Evolutionary conservation across 805 yeast genomes (phyloP).

Genomic region (Yarrowia bubula): DNA sequence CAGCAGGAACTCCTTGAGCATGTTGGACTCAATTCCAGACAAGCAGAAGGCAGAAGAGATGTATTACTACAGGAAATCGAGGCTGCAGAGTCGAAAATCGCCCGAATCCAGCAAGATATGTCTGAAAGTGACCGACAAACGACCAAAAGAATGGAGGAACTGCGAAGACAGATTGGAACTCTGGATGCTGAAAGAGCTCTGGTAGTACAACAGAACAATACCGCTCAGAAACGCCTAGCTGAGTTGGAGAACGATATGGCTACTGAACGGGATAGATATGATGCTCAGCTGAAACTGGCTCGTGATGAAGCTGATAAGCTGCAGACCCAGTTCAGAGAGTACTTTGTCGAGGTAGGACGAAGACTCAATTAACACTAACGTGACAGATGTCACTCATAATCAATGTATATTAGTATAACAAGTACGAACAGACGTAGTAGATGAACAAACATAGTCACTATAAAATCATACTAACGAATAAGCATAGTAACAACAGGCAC

Average conservation of each 20-base stretch:
- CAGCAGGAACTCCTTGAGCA: conserved; percentile 7
- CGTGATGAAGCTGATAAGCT: conserved; percentile 5
- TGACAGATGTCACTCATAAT: not conserved
- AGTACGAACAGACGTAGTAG: no score
- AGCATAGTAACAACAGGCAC: no score
- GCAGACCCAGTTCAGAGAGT: conserved; percentile 19
- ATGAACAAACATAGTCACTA: no score
- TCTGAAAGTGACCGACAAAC: conserved; percentile 9
- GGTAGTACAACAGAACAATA: not conserved
- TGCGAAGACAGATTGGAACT: conserved; percentile 10
- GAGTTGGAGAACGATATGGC: not conserved
- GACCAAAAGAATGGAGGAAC: not conserved
- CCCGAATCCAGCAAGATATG: conserved; percentile 13
- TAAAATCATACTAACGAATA: no score
- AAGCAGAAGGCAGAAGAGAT: not conserved
- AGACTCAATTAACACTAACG: conserved; percentile 1
- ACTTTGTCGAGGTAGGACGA: conserved; percentile 4
- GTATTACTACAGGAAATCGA: conserved; percentile 6
- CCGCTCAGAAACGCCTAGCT: not conserved
- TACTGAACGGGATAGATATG: not conserved
- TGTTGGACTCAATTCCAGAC: not conserved
- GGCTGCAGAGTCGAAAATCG: conserved; percentile 9
- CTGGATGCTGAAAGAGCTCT: conserved; percentile 16
- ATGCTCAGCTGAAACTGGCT: not conserved
- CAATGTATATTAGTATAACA: not conserved